These are phyloP conservation scores for Monosporascus sp. DNA, from an alignment of 2,329 filamentous ascomycete species.

Conservation along the genomic window DNA sequence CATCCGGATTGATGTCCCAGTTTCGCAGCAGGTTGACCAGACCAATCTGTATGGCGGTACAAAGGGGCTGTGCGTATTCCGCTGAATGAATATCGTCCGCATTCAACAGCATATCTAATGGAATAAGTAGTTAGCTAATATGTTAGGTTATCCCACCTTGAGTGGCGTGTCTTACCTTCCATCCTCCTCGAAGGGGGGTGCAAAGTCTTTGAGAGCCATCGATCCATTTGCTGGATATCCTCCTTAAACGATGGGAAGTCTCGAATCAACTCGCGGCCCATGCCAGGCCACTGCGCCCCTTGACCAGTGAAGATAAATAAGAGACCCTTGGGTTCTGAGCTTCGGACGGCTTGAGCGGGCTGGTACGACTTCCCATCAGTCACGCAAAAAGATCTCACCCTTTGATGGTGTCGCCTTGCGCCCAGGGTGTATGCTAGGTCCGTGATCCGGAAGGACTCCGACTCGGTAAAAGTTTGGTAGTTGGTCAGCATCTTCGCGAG, in stretches of 20 bases:
- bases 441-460: no score
- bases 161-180: no score
- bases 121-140: no score
- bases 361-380: neutral
- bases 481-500: no score
- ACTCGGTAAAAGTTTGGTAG: no score
- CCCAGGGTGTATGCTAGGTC: no score
- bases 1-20: conserved; percentile 7
- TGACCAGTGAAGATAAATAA: conserved; percentile 19
- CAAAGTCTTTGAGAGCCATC: no score
- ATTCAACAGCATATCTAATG: neutral
- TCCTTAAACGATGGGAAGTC: neutral
- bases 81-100: no score
- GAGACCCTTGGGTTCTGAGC: conserved; percentile 1
- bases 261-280: conserved; percentile 12
- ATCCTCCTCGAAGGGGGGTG: neutral
- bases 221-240: neutral
- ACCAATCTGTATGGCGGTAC: conserved; percentile 17
- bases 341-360: no score
- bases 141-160: no score
- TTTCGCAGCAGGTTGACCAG: conserved; percentile 10
- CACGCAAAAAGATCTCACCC: conserved; percentile 6
- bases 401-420: no score
- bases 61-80: conserved; percentile 18
- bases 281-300: conserved; percentile 17